These are phyloP conservation scores for Talaromyces piceae DNA, from an alignment of 2,329 filamentous ascomycete species.

Conservation along the genomic window DNA sequence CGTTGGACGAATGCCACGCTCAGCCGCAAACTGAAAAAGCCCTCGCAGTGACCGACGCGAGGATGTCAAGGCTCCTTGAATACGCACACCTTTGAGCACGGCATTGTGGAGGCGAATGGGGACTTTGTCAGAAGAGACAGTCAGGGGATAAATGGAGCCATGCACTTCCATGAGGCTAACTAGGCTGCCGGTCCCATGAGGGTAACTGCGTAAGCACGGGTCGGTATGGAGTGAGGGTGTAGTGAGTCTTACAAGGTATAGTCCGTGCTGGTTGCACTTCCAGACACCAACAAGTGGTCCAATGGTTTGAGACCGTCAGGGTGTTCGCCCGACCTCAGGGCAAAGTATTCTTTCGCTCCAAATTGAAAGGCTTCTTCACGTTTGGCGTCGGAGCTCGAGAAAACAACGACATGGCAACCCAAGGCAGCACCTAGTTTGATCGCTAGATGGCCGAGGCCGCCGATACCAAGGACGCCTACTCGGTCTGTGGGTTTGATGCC, in stretches of 20 bases:
- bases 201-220: no score
- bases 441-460: slow-evolving; percentile 62
- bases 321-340: slow-evolving; percentile 47
- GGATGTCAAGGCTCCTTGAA: slow-evolving; percentile 6
- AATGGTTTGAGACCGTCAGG: slow-evolving; percentile 52
- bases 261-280: slow-evolving; percentile 2
- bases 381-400: slow-evolving; percentile 22
- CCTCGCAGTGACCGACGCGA: slow-evolving; percentile 1
- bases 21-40: slow-evolving; percentile 1
- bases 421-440: slow-evolving; percentile 62
- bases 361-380: slow-evolving; percentile 31
- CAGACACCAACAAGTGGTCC: slow-evolving; percentile 5
- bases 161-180: slow-evolving; percentile 3
- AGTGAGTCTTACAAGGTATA: slow-evolving; percentile 1
- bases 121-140: not conserved
- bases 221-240: not conserved
- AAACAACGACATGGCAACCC: slow-evolving; percentile 48
- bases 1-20: not conserved
- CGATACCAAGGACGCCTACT: slow-evolving; percentile 64
- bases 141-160: slow-evolving; percentile 7
- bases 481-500: slow-evolving; percentile 57
- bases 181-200: not conserved
- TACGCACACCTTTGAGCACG: not conserved
- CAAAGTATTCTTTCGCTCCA: slow-evolving; percentile 56
- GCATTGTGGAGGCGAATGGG: slow-evolving; percentile 2